Percentiles rank a stretch among this genome's conserved stretches.
Conservation (phyloP, 1,284 basidiomycete species). For the Ceratobasidium sp. region DNA sequence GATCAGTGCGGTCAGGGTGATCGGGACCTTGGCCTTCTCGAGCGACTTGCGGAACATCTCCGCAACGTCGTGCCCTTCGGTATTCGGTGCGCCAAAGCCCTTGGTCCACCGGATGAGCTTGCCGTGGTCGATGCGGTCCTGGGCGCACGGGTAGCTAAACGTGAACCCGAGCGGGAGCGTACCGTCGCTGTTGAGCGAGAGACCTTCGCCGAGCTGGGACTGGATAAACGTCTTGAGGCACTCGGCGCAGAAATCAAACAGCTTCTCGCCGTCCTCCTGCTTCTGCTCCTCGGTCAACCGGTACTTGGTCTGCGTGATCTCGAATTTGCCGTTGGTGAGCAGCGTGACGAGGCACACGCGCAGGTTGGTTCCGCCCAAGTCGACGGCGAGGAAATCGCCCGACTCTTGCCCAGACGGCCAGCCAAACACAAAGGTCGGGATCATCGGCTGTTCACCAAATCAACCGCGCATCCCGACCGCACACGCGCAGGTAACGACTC, state of each 20-base stretch:
- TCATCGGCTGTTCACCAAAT: constrained; percentile 76
- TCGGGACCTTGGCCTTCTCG: constrained; percentile 74
- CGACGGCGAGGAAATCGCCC: constrained; percentile 93
- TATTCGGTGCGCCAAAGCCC: constrained; percentile 93
- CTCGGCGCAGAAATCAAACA: constrained; percentile 98
- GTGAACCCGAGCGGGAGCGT: constrained; percentile 93
- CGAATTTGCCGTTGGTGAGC: constrained; percentile 93
- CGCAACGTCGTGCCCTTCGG: constrained; percentile 92
- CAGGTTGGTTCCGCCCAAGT: constrained; percentile 95
- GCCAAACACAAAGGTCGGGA: constrained; percentile 96
- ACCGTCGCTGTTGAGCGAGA: constrained; percentile 71
- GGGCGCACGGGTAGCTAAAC: constrained; percentile 67
- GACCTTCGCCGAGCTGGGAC: constrained; percentile 69
- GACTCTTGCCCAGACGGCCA: constrained; percentile 93
- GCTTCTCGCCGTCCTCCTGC: constrained; percentile 92
- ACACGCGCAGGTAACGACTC: constrained; percentile 58
- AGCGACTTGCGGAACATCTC: constrained; percentile 91
- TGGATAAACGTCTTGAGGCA: constrained; percentile 91
- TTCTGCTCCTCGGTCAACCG: constrained; percentile 98
- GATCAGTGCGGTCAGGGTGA: constrained; percentile 85
- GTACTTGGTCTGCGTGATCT: constrained; percentile 98
- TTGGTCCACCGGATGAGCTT: constrained; percentile 98
- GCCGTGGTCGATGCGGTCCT: constrained; percentile 94
- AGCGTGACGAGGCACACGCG: constrained; percentile 96
- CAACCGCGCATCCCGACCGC: constrained; percentile 2